Conservation (phyloP, 2,329 filamentous ascomycete genomes). For the Trichoderma gracile region DNA sequence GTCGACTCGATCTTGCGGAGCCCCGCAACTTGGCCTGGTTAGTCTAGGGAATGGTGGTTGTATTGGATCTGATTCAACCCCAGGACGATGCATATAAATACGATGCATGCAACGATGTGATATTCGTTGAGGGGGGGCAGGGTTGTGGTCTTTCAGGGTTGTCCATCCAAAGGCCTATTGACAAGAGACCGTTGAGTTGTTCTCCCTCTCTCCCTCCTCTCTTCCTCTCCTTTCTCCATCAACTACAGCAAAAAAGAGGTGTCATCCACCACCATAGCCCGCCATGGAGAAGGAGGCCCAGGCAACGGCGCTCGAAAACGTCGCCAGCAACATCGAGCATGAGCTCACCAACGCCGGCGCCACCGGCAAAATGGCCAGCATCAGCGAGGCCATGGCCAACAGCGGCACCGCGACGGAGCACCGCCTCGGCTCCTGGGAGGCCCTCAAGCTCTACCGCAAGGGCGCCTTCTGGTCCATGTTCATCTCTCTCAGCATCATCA, state of each 20-base stretch:
- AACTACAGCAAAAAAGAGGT: background rate
- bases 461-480: constrained; percentile 42
- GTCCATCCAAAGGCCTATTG: background rate
- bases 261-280: background rate
- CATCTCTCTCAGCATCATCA: constrained; percentile 43
- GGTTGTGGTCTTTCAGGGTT: background rate
- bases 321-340: constrained; percentile 21
- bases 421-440: constrained; percentile 26
- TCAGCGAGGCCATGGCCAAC: constrained; percentile 22
- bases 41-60: constrained; percentile 6
- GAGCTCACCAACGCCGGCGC: constrained; percentile 19
- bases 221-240: background rate
- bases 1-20: constrained; percentile 12
- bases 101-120: constrained; percentile 4
- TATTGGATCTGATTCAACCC: background rate
- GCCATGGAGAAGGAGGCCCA: constrained; percentile 19
- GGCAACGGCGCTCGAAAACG: constrained; percentile 19
- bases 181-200: background rate
- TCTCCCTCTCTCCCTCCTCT: background rate
- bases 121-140: background rate
- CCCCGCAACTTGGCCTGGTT: constrained; percentile 20
- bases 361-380: constrained; percentile 21
- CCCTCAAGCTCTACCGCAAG: constrained; percentile 38
- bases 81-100: constrained; percentile 13
- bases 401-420: constrained; percentile 19